Base-by-base conservation (phyloP, 495 filamentous ascomycete species). In the Penicillium cinerascens region DNA sequence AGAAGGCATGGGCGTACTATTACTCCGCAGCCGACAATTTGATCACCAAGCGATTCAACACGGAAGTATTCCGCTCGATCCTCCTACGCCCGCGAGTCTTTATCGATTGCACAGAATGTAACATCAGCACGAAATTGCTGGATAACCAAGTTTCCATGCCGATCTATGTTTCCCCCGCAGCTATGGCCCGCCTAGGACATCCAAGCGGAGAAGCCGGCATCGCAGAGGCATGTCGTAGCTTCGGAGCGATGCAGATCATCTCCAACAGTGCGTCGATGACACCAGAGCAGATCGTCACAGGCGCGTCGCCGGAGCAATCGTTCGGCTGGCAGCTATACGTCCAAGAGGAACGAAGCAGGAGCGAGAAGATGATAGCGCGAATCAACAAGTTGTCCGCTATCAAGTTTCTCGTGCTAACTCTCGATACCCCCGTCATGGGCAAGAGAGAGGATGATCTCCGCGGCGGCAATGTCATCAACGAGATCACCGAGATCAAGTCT, bases 241-340 rank as follows among this genome's bases (percentile, higher is more conserved):
- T 88, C 63, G 85, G 86, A 18, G 84, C 88, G 6, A 68, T 91
- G 67, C 92, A 96, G 65, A 75, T 95, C 43, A 83, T 96, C 27
- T 89, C 85, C 39, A 89, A 93, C 71, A 97, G 92, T 64, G 89
- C 92, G 0, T 88, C 83, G 15, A 85, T 89, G 80, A 87, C 85
- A 3, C 88, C 88, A 13, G 92, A 96, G 71, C 86, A 95, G 66
- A 89, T 96, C 56, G 84, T 91, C 1, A 78, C 80, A 29, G 82
- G 82, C 45, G 83, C 84, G 1, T 53, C 67, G 15, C 75, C 81
- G 0, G 83, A 78, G 6, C 88, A 95, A 65, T 68, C 87, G 1
- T 91, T 95, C 61, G 92, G 92, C 26, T 96, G 88, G 86, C 92
- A 97, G 71, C 69, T 97, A 7, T 96, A 97, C 68, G 87, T 92